These are phyloP conservation scores for Clitoria ternatea DNA, from an alignment of 306 rosid species.

Conservation along the genomic window DNA sequence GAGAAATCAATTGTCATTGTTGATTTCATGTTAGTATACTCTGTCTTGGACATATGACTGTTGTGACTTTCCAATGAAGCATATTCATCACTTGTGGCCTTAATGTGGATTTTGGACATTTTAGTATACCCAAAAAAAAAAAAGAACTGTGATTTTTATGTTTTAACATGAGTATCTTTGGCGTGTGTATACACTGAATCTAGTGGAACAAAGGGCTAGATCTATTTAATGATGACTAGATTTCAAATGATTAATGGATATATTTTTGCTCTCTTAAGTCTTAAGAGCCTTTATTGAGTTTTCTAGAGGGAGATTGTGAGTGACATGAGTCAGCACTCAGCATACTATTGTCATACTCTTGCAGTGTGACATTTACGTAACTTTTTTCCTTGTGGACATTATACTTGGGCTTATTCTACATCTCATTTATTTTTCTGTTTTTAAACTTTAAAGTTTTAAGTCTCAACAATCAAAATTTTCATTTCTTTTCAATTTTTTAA, in stretches of 20 bases:
- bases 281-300: neutral
- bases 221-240: neutral
- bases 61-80: neutral
- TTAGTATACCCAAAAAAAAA: neutral
- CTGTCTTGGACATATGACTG: neutral
- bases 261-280: slow-evolving; percentile 11
- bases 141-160: neutral
- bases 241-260: neutral
- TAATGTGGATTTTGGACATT: neutral
- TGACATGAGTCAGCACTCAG: neutral
- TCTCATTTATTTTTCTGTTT: neutral
- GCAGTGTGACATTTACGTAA: neutral
- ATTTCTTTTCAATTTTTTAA: neutral
- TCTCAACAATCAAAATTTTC: neutral
- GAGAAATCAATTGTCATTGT: slow-evolving; percentile 4
- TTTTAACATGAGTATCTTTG: neutral
- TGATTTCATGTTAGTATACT: neutral
- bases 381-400: slow-evolving; percentile 2
- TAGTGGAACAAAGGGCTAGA: neutral
- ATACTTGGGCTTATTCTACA: neutral
- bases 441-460: neutral
- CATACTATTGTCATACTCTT: neutral
- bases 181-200: neutral
- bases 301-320: neutral
- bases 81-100: neutral